These are phyloP conservation scores for Castanea mollissima DNA, from an alignment of 306 rosid species.

Conservation along the genomic window DNA sequence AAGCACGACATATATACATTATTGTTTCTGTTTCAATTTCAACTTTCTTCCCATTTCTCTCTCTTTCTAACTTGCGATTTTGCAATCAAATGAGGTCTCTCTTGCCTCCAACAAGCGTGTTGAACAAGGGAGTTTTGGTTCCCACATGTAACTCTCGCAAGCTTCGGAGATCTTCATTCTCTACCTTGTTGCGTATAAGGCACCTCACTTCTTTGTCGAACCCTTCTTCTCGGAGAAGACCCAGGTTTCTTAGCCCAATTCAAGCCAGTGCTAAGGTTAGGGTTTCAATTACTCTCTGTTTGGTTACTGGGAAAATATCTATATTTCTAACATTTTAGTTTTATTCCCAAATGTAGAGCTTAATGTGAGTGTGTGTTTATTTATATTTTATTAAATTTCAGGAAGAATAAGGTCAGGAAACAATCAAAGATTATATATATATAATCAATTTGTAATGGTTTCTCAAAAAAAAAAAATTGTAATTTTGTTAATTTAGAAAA, in stretches of 20 bases:
- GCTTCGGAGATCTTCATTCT: conserved; percentile 11
- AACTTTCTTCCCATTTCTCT: background rate
- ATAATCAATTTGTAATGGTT: no score
- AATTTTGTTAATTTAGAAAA: no score
- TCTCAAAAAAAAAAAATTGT: no score
- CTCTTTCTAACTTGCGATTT: background rate
- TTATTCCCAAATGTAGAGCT: background rate
- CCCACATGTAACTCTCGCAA: conserved; percentile 21
- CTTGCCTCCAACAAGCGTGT: conserved; percentile 20
- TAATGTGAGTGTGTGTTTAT: background rate
- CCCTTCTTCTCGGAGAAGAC: conserved; percentile 28
- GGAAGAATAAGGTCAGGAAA: conserved; percentile 13
- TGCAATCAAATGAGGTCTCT: conserved; percentile 40
- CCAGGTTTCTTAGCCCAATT: conserved; percentile 22
- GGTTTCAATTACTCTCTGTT: background rate
- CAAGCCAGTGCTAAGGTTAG: conserved; percentile 55
- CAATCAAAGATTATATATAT: no score
- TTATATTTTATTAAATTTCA: conserved; percentile 10
- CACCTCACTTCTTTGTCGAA: conserved; percentile 22
- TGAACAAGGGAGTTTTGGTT: conserved; percentile 15
- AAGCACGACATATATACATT: background rate
- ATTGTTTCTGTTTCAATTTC: background rate
- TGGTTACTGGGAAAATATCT: background rate
- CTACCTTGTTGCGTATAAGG: conserved; percentile 27
- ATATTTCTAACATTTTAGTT: background rate